phyloP scores from a whole-genome alignment of 306 rosid species.

The Casuarina cunninghamiana region DNA sequence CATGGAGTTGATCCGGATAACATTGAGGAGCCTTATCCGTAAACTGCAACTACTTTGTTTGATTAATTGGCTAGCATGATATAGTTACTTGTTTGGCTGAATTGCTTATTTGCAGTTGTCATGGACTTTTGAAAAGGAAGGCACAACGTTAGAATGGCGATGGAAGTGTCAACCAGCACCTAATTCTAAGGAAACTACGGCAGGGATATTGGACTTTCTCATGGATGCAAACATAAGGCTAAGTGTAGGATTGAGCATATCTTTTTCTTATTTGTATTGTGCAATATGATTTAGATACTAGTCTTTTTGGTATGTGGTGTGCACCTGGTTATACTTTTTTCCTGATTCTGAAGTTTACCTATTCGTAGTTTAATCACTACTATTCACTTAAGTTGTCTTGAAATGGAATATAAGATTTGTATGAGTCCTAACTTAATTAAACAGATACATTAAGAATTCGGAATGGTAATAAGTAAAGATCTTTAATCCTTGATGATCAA shows the following conservation, averaged over 20 bases:
- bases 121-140: slow-evolving; percentile 90
- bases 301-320: neutral
- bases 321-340: neutral
- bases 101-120: slow-evolving; percentile 52
- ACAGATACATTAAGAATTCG: no score
- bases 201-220: slow-evolving; percentile 74
- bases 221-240: slow-evolving; percentile 78
- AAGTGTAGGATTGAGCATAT: slow-evolving; percentile 59
- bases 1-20: no score
- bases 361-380: neutral
- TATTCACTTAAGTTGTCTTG: no score
- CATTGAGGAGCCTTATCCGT: neutral
- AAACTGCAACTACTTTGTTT: neutral
- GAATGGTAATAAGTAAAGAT: no score
- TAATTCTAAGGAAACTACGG: slow-evolving; percentile 58
- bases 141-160: slow-evolving; percentile 79
- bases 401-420: no score
- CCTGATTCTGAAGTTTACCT: no score
- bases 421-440: no score
- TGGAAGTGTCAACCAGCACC: slow-evolving; percentile 77
- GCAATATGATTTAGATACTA: neutral
- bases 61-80: neutral
- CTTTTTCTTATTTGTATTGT: slow-evolving; percentile 1
- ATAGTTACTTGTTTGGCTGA: neutral
- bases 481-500: no score